Conservation (phyloP, 192 early-diverging fungal species). For the Rhizoclosmatium globosum region DNA sequence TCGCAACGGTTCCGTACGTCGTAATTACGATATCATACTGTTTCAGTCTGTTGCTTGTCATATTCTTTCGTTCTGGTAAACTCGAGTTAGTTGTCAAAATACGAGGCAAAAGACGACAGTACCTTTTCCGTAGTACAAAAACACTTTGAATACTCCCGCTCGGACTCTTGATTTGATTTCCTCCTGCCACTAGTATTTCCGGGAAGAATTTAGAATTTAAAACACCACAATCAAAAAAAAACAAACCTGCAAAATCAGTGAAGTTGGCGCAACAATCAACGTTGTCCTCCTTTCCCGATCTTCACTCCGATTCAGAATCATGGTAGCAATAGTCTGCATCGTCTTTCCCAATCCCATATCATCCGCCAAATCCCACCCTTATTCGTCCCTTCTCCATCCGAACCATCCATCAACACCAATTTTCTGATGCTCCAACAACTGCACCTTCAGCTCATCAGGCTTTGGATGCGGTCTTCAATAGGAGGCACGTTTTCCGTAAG, state of each 20-base stretch:
- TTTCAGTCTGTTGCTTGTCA: constrained; percentile 57
- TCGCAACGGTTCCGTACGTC: constrained; percentile 44
- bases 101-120: not conserved
- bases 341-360: constrained; percentile 74
- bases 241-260: constrained; percentile 67
- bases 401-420: constrained; percentile 52
- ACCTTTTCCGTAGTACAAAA: constrained; percentile 69
- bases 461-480: constrained; percentile 33
- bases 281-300: constrained; percentile 69
- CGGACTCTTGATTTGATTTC: constrained; percentile 70
- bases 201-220: constrained; percentile 3
- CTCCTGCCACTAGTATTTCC: constrained; percentile 58
- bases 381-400: constrained; percentile 44
- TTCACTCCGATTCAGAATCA: constrained; percentile 56
- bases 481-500: constrained; percentile 42
- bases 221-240: not conserved
- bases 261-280: constrained; percentile 74
- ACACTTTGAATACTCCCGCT: constrained; percentile 58
- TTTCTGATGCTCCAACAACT: constrained; percentile 56
- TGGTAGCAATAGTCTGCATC: constrained; percentile 73
- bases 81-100: constrained; percentile 5
- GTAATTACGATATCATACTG: constrained; percentile 56
- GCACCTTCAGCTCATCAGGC: constrained; percentile 42
- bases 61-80: constrained; percentile 9
- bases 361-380: constrained; percentile 48